Percentiles rank a stretch among this genome's conserved stretches.
Evolutionary conservation across 345 rosid species (phyloP).

Genomic region (Rhodomyrtus tomentosa): DNA sequence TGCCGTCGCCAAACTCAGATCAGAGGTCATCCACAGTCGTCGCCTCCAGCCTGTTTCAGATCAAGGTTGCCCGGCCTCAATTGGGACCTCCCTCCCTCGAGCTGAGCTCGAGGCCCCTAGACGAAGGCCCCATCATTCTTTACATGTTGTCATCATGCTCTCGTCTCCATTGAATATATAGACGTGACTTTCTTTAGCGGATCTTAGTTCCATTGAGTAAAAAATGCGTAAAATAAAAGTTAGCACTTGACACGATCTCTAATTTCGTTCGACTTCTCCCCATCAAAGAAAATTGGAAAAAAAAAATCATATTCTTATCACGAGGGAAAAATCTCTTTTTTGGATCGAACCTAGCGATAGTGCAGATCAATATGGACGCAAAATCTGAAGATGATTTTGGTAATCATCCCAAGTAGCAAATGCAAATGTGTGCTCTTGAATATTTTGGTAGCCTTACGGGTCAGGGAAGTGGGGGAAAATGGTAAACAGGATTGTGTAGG

Average conservation of each 20-base stretch:
- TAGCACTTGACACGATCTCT: not conserved
- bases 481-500: not conserved
- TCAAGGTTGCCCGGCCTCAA: not conserved
- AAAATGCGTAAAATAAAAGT: not conserved
- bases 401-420: not conserved
- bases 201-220: not conserved
- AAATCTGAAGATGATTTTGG: not conserved
- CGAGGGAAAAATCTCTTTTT: not conserved
- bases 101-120: not conserved
- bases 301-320: no score
- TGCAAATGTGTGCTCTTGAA: not conserved
- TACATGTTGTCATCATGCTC: not conserved
- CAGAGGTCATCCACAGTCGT: no score
- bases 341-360: not conserved
- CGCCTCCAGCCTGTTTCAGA: no score
- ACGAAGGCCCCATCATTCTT: not conserved
- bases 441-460: not conserved
- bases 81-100: not conserved
- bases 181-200: not conserved
- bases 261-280: not conserved
- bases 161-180: no score
- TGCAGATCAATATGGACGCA: not conserved
- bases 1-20: no score
- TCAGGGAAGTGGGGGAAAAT: not conserved
- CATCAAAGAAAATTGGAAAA: rapidly evolving